phyloP scores from a whole-genome alignment of 495 filamentous ascomycete species.

The Podospora pseudoanserina region DNA sequence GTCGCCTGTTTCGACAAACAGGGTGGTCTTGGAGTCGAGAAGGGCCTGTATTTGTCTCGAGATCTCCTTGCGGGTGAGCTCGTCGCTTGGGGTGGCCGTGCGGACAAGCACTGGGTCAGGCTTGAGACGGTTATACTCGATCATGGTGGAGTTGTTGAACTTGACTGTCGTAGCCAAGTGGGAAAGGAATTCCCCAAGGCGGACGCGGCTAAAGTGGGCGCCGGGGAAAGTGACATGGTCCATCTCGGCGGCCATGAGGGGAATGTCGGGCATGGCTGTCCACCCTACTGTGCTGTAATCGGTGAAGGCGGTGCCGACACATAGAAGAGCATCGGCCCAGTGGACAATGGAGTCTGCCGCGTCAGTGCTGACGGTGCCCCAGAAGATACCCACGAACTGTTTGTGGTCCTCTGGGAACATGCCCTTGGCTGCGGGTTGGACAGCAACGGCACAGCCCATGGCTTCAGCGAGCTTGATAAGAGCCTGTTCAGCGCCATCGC shows the following conservation, averaged over 20 bases:
- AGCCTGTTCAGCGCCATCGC: conserved; percentile 14
- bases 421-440: conserved; percentile 30
- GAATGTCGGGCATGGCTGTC: conserved; percentile 26
- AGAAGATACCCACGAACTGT: conserved; percentile 28
- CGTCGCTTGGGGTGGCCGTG: conserved; percentile 9
- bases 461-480: conserved; percentile 24
- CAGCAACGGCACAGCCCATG: conserved; percentile 26
- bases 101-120: conserved; percentile 18
- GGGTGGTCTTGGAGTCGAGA: conserved; percentile 10
- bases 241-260: conserved; percentile 22
- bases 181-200: conserved; percentile 21
- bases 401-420: conserved; percentile 26
- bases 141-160: conserved; percentile 21
- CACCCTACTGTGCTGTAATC: conserved; percentile 30
- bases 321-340: conserved; percentile 28
- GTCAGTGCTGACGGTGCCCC: conserved; percentile 26
- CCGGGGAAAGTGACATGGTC: conserved; percentile 25
- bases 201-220: conserved; percentile 27
- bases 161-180: conserved; percentile 14
- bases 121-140: conserved; percentile 25
- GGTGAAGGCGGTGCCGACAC: conserved; percentile 25
- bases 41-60: conserved; percentile 20
- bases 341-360: conserved; percentile 26
- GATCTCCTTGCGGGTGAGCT: conserved; percentile 24
- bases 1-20: conserved; percentile 29